These are phyloP conservation scores for Coemansia sp. DNA, from an alignment of 192 early-diverging fungal species.

Conservation along the genomic window DNA sequence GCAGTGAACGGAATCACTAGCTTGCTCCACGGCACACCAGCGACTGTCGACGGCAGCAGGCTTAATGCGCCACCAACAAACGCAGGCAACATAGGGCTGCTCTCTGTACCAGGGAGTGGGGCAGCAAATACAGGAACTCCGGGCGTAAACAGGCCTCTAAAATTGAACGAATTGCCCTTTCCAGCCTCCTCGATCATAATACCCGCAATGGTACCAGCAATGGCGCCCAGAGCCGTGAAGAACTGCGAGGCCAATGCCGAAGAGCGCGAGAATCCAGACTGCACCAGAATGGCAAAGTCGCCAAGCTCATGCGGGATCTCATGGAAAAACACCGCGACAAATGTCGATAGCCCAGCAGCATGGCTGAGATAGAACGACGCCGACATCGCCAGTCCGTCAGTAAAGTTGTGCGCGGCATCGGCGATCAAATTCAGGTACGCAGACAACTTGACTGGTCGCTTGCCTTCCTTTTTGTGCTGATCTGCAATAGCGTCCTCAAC, in stretches of 20 bases:
- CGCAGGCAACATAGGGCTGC: conserved; percentile 12
- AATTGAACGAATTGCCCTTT: conserved; percentile 38
- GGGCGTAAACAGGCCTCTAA: conserved; percentile 27
- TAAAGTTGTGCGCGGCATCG: conserved; percentile 81
- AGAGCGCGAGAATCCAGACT: conserved; percentile 73
- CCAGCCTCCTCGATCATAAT: conserved; percentile 73
- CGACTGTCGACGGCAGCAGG: conserved; percentile 45
- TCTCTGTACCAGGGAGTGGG: background rate
- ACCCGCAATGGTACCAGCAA: conserved; percentile 74
- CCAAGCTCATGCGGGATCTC: conserved; percentile 89
- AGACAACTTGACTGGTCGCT: conserved; percentile 59
- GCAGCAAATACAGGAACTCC: conserved; percentile 40
- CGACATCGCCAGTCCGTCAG: conserved; percentile 81
- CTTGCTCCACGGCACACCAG: conserved; percentile 67
- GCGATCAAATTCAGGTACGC: conserved; percentile 84
- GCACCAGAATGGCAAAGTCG: conserved; percentile 85
- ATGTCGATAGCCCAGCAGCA: conserved; percentile 78
- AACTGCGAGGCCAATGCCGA: conserved; percentile 78
- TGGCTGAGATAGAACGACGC: conserved; percentile 82
- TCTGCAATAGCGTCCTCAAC: conserved; percentile 6
- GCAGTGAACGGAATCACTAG: conserved; percentile 87
- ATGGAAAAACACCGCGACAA: conserved; percentile 84
- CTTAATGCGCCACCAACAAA: conserved; percentile 26
- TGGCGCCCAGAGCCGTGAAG: conserved; percentile 77
- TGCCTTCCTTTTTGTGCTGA: conserved; percentile 9